These are phyloP conservation scores for Cryptococcus sp. DNA, from an alignment of 1,284 basidiomycete genomes.

Conservation along the genomic window DNA sequence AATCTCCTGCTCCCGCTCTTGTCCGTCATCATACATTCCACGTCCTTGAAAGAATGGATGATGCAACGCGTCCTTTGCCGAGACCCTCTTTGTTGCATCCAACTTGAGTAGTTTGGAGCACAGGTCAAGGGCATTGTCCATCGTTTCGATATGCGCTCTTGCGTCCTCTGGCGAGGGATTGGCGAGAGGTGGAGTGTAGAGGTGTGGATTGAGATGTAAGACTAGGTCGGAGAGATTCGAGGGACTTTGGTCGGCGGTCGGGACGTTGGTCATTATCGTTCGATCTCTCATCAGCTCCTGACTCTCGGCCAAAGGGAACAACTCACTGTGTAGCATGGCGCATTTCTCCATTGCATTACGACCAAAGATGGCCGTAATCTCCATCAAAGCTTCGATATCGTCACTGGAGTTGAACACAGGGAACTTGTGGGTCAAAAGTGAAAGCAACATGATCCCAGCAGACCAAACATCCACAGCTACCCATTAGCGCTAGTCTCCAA, in stretches of 20 bases:
- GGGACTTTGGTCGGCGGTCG: constrained; percentile 63
- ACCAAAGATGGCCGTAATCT: constrained; percentile 86
- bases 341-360: constrained; percentile 75
- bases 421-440: constrained; percentile 88
- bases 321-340: constrained; percentile 84
- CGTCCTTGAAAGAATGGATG: constrained; percentile 63
- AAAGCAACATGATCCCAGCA: constrained; percentile 84
- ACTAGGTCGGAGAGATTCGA: constrained; percentile 69
- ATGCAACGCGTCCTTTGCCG: constrained; percentile 67
- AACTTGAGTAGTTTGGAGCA: constrained; percentile 66
- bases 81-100: constrained; percentile 68
- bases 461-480: constrained; percentile 97
- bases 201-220: constrained; percentile 66
- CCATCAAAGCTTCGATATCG: constrained; percentile 92
- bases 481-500: neutral
- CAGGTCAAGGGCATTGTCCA: constrained; percentile 68
- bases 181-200: constrained; percentile 56
- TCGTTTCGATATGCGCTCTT: constrained; percentile 52
- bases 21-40: constrained; percentile 8
- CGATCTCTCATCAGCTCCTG: constrained; percentile 60
- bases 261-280: constrained; percentile 78
- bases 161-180: constrained; percentile 37
- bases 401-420: constrained; percentile 93
- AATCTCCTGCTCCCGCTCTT: constrained; percentile 13
- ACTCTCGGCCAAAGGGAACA: neutral